Conservation (phyloP, 139 green algal species). For the Coccomyxa sp. region DNA sequence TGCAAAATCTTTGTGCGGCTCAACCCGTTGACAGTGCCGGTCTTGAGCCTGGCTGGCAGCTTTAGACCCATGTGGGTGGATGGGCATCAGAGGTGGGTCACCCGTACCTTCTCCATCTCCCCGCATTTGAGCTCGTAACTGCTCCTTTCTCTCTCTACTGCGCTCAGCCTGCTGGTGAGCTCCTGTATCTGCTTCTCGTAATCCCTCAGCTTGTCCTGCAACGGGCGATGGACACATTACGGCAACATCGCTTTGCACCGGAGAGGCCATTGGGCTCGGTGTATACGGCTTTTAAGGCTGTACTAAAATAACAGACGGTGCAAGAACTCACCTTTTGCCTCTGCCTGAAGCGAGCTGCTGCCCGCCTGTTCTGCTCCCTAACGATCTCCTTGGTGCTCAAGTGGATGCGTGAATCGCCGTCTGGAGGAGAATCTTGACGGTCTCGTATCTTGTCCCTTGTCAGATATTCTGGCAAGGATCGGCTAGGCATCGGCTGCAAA, state of each 20-base stretch:
- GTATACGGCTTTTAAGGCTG: not conserved
- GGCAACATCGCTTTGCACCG: not conserved
- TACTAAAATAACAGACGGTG: not conserved
- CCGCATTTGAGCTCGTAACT: not conserved
- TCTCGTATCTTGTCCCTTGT: not conserved
- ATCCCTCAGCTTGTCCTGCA: slow-evolving; percentile 5
- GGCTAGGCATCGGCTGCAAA: not conserved
- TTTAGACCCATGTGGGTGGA: too few relatives aligned
- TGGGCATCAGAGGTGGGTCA: not conserved
- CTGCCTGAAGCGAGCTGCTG: not conserved
- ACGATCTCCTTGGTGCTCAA: not conserved
- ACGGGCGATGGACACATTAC: not conserved
- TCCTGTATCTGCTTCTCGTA: slow-evolving; percentile 2
- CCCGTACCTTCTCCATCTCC: not conserved
- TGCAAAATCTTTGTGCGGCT: too few relatives aligned
- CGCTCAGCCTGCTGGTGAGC: not conserved
- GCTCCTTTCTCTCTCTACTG: not conserved
- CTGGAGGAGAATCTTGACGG: not conserved
- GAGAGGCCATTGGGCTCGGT: not conserved
- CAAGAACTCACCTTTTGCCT: not conserved
- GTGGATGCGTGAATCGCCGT: not conserved
- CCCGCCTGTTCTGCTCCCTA: not conserved
- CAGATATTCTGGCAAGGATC: not conserved
- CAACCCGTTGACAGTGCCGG: too few relatives aligned
- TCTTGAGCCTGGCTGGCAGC: too few relatives aligned